Evolutionary conservation across 2,329 filamentous ascomycete species (phyloP).

Genomic region (Hypomyces perniciosus): DNA sequence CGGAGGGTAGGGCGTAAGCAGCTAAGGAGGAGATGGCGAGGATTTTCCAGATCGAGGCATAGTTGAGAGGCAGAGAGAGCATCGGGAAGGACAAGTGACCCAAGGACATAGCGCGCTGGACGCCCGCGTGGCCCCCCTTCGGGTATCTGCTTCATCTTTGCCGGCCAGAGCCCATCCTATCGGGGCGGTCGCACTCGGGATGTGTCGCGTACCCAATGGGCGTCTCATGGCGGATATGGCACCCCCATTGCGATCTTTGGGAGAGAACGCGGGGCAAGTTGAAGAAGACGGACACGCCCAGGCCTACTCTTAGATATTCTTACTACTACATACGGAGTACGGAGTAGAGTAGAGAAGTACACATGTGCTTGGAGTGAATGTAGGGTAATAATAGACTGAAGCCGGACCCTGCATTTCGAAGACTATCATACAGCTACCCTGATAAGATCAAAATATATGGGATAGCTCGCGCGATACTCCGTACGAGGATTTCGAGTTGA

Average conservation of each 20-base stretch:
- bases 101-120: constrained; percentile 1
- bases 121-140: constrained; percentile 1
- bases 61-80: constrained; percentile 9
- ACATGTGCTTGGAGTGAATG: no score
- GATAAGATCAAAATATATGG: no score
- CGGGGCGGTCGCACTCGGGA: constrained; percentile 3
- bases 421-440: no score
- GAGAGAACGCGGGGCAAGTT: no score
- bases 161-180: constrained; percentile 1
- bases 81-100: constrained; percentile 4
- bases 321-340: no score
- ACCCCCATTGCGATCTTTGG: neutral
- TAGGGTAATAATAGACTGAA: no score
- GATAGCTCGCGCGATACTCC: no score
- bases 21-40: constrained; percentile 5
- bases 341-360: no score
- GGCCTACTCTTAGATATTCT: no score
- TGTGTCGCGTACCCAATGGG: neutral
- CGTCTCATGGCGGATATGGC: neutral
- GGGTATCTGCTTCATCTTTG: constrained; percentile 14
- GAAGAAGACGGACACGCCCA: no score
- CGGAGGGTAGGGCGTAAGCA: neutral
- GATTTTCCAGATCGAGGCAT: constrained; percentile 13
- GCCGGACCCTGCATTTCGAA: no score
- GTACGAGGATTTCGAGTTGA: no score